phyloP scores from a whole-genome alignment of 208 protist species.

The Naegleria fowleri region DNA sequence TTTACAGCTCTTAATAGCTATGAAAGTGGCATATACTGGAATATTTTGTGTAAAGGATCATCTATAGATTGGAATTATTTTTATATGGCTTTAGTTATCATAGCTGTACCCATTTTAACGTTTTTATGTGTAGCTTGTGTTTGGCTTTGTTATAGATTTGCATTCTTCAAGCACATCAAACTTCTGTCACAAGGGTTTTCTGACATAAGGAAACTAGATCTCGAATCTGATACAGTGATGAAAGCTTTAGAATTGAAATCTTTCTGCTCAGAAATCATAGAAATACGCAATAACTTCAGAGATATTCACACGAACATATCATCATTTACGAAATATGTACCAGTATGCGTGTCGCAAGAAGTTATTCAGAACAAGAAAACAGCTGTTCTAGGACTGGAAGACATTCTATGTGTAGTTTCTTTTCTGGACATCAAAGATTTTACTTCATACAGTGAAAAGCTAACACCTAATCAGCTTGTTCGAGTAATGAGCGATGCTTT shows the following conservation, averaged over 20 bases:
- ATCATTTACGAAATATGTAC: slow-evolving; percentile 1
- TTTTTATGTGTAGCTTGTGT: background rate
- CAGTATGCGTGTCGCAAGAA: background rate
- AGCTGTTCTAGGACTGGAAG: background rate
- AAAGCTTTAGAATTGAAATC: background rate
- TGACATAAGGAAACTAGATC: background rate
- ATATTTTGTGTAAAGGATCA: background rate
- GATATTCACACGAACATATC: background rate
- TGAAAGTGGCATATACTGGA: background rate
- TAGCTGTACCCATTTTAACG: background rate
- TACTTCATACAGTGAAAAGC: background rate
- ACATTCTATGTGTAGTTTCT: background rate
- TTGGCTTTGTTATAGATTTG: background rate
- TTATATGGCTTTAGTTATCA: background rate
- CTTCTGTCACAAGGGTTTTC: background rate
- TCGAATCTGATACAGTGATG: background rate
- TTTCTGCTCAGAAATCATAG: background rate
- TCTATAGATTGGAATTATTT: background rate
- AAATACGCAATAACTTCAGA: background rate
- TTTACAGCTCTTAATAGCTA: background rate
- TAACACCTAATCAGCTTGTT: background rate
- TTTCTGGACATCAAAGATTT: slow-evolving; percentile 28
- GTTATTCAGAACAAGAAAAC: background rate
- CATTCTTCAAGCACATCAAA: background rate
- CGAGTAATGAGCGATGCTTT: slow-evolving; percentile 3